A percentile compares a stretch with the other conserved stretches of the same genome.
phyloP scores from a whole-genome alignment of 495 filamentous ascomycete genomes.

The Podospora pseudopauciseta region DNA sequence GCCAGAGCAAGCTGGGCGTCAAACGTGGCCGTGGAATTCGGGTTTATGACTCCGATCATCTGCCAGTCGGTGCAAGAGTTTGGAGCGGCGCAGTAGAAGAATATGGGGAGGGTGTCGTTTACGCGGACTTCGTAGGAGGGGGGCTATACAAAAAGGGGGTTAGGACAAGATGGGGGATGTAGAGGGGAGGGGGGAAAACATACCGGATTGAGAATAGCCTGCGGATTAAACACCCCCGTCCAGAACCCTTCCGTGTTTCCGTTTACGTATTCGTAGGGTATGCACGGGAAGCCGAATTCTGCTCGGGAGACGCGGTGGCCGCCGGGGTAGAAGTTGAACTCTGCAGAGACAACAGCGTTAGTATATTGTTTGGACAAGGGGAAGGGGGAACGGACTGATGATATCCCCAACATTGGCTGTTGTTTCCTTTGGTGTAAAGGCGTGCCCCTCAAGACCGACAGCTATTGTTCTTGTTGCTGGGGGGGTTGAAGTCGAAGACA shows the following conservation, averaged over 20 bases:
- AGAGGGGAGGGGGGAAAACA: slow-evolving; percentile 8
- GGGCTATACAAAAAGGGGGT: slow-evolving; percentile 29
- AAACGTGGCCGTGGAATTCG: slow-evolving; percentile 32
- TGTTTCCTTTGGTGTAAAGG: slow-evolving; percentile 33
- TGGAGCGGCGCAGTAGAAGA: slow-evolving; percentile 58
- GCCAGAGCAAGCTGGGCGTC: slow-evolving; percentile 31
- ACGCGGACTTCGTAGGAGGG: slow-evolving; percentile 48
- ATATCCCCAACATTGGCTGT: slow-evolving; percentile 39
- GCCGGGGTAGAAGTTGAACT: slow-evolving; percentile 56
- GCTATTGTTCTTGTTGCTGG: slow-evolving; percentile 26
- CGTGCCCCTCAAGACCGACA: slow-evolving; percentile 37
- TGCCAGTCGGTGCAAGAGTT: slow-evolving; percentile 36
- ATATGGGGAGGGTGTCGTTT: slow-evolving; percentile 57
- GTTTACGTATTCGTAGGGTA: slow-evolving; percentile 53
- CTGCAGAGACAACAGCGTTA: slow-evolving; percentile 12
- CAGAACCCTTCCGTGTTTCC: slow-evolving; percentile 46
- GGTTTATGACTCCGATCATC: slow-evolving; percentile 53
- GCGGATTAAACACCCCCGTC: slow-evolving; percentile 39
- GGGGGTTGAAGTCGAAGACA: slow-evolving; percentile 16
- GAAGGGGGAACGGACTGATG: slow-evolving; percentile 29
- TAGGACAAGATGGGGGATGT: too few relatives aligned
- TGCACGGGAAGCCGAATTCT: slow-evolving; percentile 53
- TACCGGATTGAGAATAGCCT: slow-evolving; percentile 37
- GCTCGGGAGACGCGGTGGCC: slow-evolving; percentile 58
- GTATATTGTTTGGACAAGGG: slow-evolving; percentile 7